Evolutionary conservation across 495 filamentous ascomycete genomes (phyloP).

Genomic region (Neurospora sp.): DNA sequence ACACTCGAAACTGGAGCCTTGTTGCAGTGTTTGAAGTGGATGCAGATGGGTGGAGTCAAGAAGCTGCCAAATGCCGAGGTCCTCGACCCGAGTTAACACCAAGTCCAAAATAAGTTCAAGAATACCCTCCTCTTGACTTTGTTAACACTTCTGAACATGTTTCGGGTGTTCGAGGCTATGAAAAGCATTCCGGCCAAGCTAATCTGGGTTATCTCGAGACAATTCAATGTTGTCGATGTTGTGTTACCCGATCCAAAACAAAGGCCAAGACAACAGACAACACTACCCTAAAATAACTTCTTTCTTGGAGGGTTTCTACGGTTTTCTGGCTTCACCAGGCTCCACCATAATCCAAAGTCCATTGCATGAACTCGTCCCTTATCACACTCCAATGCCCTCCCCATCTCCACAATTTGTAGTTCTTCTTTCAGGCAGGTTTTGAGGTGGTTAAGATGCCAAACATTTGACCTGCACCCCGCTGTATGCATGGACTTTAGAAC

Average conservation of each 20-base stretch:
- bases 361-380: no score
- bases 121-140: background rate
- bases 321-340: no score
- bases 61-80: background rate
- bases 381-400: no score
- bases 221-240: background rate
- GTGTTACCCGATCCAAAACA: background rate
- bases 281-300: no score
- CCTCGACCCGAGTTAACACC: background rate
- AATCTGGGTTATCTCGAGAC: background rate
- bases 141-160: background rate
- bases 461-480: no score
- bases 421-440: no score
- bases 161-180: background rate
- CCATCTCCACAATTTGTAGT: no score
- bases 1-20: background rate
- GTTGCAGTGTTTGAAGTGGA: background rate
- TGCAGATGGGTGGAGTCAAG: background rate
- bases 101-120: background rate
- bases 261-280: background rate
- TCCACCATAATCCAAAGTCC: no score
- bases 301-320: no score
- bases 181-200: background rate
- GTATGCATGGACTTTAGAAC: no score
- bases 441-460: no score